phyloP scores from a whole-genome alignment of 805 yeast species.

The Hanseniaspora thailandica region DNA sequence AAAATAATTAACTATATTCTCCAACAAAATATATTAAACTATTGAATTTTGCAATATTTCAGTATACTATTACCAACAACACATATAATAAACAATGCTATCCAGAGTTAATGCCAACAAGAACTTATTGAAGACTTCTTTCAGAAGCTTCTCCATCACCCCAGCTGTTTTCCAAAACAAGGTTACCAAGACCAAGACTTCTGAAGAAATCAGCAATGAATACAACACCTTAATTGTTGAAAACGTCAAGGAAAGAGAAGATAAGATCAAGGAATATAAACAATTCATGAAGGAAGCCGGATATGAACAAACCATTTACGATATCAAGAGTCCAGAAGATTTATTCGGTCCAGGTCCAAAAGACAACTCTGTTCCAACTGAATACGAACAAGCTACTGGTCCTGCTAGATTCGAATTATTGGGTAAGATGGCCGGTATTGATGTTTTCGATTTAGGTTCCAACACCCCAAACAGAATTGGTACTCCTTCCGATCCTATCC shows the following conservation, averaged over 20 bases:
- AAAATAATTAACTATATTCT: background rate
- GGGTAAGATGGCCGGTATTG: slow-evolving; percentile 92
- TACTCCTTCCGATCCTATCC: slow-evolving; percentile 77
- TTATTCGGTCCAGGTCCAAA: slow-evolving; percentile 87
- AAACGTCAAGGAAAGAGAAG: slow-evolving; percentile 8
- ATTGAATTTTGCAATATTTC: background rate
- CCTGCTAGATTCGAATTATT: slow-evolving; percentile 89
- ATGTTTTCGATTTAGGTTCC: slow-evolving; percentile 79
- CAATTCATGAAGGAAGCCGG: slow-evolving; percentile 10
- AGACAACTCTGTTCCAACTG: slow-evolving; percentile 79
- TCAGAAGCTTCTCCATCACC: slow-evolving; percentile 11
- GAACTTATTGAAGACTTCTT: slow-evolving; percentile 2
- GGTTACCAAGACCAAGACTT: background rate
- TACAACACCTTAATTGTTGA: background rate
- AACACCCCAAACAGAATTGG: slow-evolving; percentile 82
- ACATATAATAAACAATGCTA: slow-evolving; percentile 4
- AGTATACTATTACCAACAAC: background rate
- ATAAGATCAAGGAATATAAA: slow-evolving; percentile 10
- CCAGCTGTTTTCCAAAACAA: slow-evolving; percentile 7
- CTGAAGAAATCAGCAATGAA: background rate
- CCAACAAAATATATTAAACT: background rate
- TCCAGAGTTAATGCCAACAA: slow-evolving; percentile 12
- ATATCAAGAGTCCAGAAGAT: slow-evolving; percentile 13
- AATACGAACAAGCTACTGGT: slow-evolving; percentile 95
- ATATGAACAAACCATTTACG: slow-evolving; percentile 6